Evolutionary conservation across 257 asterid genomes (phyloP).

Genomic region (Plectranthus barbatus): DNA sequence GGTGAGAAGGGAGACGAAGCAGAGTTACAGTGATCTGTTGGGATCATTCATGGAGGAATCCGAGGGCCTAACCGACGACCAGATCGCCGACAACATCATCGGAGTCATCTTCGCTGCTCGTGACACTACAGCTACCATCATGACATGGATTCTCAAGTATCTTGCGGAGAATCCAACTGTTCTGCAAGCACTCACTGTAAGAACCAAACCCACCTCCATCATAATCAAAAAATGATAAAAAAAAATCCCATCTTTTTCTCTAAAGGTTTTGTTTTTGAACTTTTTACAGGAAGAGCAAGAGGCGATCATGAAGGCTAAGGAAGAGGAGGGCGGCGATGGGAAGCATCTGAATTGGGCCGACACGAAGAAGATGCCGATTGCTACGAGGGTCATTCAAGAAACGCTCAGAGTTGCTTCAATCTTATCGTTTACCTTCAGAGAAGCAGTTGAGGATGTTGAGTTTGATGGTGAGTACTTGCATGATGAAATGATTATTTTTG

Average conservation of each 20-base stretch:
- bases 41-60: constrained; percentile 64
- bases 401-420: constrained; percentile 72
- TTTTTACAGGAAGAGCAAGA: constrained; percentile 62
- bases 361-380: constrained; percentile 60
- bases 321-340: constrained; percentile 29
- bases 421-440: constrained; percentile 67
- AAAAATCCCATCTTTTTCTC: neutral
- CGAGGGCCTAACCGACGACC: constrained; percentile 60
- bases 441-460: constrained; percentile 78
- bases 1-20: constrained; percentile 30
- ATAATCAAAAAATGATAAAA: neutral
- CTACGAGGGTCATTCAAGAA: constrained; percentile 69
- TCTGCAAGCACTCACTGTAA: constrained; percentile 65
- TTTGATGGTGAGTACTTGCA: constrained; percentile 41
- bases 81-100: constrained; percentile 61
- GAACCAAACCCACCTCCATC: constrained; percentile 3
- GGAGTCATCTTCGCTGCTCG: constrained; percentile 79
- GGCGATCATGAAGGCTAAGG: constrained; percentile 38
- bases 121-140: constrained; percentile 65
- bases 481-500: neutral
- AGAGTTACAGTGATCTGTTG: constrained; percentile 38
- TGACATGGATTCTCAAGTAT: constrained; percentile 69
- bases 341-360: constrained; percentile 44
- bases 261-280: too few species aligned
- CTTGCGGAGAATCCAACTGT: constrained; percentile 68